phyloP scores from a whole-genome alignment of 257 asterid genomes.

The Solanum pinnatisectum region DNA sequence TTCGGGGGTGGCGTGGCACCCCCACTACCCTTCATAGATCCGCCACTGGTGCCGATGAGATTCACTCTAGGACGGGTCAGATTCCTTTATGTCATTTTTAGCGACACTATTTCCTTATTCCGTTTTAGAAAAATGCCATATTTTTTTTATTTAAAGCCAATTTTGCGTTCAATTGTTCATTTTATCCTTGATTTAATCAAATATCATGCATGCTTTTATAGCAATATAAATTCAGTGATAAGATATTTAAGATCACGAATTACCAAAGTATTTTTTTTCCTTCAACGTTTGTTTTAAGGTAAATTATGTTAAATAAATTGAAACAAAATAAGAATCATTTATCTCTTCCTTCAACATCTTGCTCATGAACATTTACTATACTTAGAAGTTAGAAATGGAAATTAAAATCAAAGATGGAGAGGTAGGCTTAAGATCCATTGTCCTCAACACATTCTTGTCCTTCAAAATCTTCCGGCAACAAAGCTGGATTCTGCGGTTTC shows the following conservation, averaged over 20 bases:
- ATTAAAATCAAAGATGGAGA: background rate
- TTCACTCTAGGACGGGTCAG: too few relatives aligned
- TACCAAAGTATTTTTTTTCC: background rate
- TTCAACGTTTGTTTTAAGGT: background rate
- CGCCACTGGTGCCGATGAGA: too few relatives aligned
- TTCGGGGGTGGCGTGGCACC: too few relatives aligned
- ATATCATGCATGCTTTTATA: background rate
- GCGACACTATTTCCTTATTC: too few relatives aligned
- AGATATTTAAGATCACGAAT: too few relatives aligned
- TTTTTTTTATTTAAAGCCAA: too few relatives aligned
- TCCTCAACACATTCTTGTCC: background rate
- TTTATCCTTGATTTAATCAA: background rate
- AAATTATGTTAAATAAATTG: background rate
- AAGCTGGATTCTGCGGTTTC: background rate
- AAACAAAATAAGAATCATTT: background rate
- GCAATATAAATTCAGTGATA: too few relatives aligned
- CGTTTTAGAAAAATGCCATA: too few relatives aligned
- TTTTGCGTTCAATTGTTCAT: too few relatives aligned
- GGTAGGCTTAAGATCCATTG: background rate
- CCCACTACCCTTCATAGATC: too few relatives aligned
- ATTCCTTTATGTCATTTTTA: too few relatives aligned
- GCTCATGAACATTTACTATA: background rate
- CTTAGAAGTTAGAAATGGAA: background rate
- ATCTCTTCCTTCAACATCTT: background rate
- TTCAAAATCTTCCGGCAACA: background rate